Conservation (phyloP, 75 land plant genomes). For the Picea sitchensis region DNA sequence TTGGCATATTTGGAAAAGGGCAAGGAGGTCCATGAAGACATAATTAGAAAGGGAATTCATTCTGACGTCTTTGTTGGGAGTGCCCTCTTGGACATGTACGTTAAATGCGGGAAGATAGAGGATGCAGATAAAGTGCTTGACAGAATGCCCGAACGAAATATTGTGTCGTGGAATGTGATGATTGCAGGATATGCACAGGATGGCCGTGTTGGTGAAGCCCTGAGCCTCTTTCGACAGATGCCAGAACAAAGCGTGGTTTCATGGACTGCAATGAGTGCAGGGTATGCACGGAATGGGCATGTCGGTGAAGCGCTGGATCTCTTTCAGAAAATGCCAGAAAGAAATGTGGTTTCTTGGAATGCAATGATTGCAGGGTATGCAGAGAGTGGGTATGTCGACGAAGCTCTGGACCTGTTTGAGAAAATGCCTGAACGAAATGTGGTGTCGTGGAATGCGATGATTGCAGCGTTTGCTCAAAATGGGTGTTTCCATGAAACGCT, state of each 20-base stretch:
- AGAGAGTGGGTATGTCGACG: not conserved
- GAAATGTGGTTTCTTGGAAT: not conserved
- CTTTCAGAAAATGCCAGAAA: not conserved
- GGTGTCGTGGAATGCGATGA: too few relatives aligned
- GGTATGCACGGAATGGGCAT: slow-evolving; percentile 2
- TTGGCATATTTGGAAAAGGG: too few relatives aligned
- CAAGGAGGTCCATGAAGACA: too few relatives aligned
- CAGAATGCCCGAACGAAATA: too few relatives aligned
- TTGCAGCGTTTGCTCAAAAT: too few relatives aligned
- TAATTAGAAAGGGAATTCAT: too few relatives aligned
- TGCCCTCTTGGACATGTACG: too few relatives aligned
- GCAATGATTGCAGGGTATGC: slow-evolving; percentile 1
- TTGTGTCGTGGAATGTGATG: slow-evolving; percentile 3
- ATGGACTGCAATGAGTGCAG: slow-evolving; percentile 3
- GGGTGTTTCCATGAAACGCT: too few relatives aligned
- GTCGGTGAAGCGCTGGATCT: not conserved
- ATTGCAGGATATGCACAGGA: slow-evolving; percentile 6
- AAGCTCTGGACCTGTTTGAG: not conserved
- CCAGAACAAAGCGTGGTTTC: not conserved
- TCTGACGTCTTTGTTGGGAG: too few relatives aligned
- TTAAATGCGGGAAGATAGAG: too few relatives aligned
- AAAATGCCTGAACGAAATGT: not conserved
- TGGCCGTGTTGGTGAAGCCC: not conserved
- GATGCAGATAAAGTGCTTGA: too few relatives aligned
- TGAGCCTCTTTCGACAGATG: not conserved